Conservation (phyloP, 768 basidiomycete genomes). For the Rubroboletus satanas region DNA sequence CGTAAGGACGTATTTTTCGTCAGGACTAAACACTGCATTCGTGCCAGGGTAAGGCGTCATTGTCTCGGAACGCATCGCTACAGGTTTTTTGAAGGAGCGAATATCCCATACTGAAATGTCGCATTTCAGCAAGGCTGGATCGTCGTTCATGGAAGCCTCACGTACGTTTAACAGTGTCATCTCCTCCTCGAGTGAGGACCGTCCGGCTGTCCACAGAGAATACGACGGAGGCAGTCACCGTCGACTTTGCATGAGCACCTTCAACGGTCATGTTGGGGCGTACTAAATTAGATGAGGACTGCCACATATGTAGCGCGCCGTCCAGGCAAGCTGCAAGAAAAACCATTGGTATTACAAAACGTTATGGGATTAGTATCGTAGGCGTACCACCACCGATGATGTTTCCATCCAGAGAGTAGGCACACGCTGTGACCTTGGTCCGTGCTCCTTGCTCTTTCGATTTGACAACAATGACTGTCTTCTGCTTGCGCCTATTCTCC, state of each 20-base stretch:
- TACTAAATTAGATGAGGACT: constrained; percentile 87
- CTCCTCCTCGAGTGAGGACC: constrained; percentile 85
- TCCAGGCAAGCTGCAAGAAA: constrained; percentile 71
- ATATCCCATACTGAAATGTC: constrained; percentile 82
- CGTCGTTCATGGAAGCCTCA: constrained; percentile 19
- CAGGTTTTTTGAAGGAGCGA: constrained; percentile 84
- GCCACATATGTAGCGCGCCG: constrained; percentile 92
- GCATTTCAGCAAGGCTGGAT: not conserved
- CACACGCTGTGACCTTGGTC: constrained; percentile 85
- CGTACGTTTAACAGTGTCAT: constrained; percentile 94
- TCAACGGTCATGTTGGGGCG: constrained; percentile 85
- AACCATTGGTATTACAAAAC: not conserved
- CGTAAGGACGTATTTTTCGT: constrained; percentile 85
- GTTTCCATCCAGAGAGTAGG: constrained; percentile 86
- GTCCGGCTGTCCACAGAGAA: constrained; percentile 89
- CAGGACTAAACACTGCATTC: constrained; percentile 93
- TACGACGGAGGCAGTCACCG: constrained; percentile 80
- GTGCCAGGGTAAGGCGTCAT: constrained; percentile 86
- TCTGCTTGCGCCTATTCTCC: constrained; percentile 90
- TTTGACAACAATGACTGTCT: constrained; percentile 93
- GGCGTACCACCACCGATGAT: constrained; percentile 81
- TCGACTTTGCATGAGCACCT: constrained; percentile 81
- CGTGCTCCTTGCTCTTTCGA: constrained; percentile 92
- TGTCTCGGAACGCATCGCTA: constrained; percentile 60
- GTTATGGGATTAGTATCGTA: constrained; percentile 8